A percentile compares a stretch with the other conserved stretches of the same genome.
phyloP scores from a whole-genome alignment of 2,329 filamentous ascomycete species.

The Arachnomyces sp. region DNA sequence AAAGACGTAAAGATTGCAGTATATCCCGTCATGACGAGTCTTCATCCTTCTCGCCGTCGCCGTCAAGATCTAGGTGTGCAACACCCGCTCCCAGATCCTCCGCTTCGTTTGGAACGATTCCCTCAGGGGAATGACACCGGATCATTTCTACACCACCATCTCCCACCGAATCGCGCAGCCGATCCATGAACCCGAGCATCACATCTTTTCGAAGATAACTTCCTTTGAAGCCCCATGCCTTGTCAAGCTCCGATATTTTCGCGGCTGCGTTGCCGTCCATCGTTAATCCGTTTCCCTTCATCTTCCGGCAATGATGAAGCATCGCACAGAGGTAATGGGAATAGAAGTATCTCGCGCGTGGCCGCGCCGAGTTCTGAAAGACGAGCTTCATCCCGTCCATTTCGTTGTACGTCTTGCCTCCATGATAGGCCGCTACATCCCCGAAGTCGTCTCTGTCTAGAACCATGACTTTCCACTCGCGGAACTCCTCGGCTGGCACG shows the following conservation, averaged over 20 bases:
- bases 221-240: conserved; percentile 1
- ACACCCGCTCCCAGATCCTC: too few species aligned
- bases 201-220: conserved; percentile 4
- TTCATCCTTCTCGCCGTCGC: too few species aligned
- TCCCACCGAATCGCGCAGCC: too few species aligned
- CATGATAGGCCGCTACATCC: too few species aligned
- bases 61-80: too few species aligned
- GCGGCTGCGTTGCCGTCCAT: background rate
- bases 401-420: background rate
- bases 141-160: too few species aligned
- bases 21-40: too few species aligned
- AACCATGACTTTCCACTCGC: background rate
- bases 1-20: too few species aligned
- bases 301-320: background rate
- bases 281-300: background rate
- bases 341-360: conserved; percentile 1
- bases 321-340: background rate
- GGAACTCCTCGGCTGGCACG: background rate
- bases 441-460: background rate
- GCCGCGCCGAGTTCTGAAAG: conserved; percentile 3
- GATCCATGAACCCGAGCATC: conserved; percentile 4
- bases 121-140: too few species aligned
- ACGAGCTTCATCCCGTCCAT: background rate
- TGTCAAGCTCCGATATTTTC: background rate
- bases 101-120: too few species aligned